Evolutionary conservation across 2,329 filamentous ascomycete species (phyloP), one percentile per base, ranked within the genome.

Genomic region (Penicillium oxalicum): DNA sequence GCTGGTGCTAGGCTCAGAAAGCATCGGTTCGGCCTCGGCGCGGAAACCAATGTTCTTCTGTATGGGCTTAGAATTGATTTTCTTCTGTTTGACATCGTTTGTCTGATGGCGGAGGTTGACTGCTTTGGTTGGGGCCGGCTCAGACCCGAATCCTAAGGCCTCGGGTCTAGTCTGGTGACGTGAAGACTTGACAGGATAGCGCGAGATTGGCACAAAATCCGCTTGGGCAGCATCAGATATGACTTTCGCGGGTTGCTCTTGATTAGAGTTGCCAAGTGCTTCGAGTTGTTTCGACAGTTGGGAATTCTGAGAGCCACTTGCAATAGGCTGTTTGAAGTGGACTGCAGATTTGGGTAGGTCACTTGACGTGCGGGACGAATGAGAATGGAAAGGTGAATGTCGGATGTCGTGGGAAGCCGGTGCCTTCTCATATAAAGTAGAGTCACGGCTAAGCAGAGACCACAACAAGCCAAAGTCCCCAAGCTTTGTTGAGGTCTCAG

Each of bases 401-500:
- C 45, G 26, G 11, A 36, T 18, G 12, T 34, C 28, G 25, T 32
- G 18, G 11, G 26, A 35, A 27, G 5, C 9, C 18, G 13, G 12
- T 12, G 18, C n/a, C 6, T 36, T 28, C 9, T 38, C 54, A 42
- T 27, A 29, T 26, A 57, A 45, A 26, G 56, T 39, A n/a, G 52
- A 37, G 25, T 56, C 48, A 28, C 57, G 57, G 35, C 61, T 59
- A 32, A 75, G 57, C 46, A 68, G 62, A 38, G 69, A 62, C 70
- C 71, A 75, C 12, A 75, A 50, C 33, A 60, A 59, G 25, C 64
- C 63, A 49, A 76, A 76, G 45, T 76, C 71, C 32, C 73, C 73
- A 25, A 76, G 65, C 28, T 58, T 62, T 1, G 18, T 5, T 55
- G 53, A 12, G 54, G 47, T 9, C 43, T 50, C 37, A 45, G 48